phyloP scores from a whole-genome alignment of 805 yeast species.

The Sugiyamaella mastotermitis region DNA sequence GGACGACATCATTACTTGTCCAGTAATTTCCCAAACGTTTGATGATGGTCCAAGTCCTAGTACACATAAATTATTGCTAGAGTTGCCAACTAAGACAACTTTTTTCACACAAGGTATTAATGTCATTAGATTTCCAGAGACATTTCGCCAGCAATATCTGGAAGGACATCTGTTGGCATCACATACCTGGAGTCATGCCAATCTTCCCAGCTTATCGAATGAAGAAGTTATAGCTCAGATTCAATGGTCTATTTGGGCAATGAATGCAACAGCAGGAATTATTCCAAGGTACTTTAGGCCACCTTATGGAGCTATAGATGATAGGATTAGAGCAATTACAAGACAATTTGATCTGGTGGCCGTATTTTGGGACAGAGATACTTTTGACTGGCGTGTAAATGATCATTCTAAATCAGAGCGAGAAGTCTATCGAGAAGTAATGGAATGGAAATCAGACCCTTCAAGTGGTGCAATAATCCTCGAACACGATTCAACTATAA shows the following conservation, averaged over 20 bases:
- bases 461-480: conserved; percentile 56
- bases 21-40: conserved; percentile 74
- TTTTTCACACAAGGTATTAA: conserved; percentile 84
- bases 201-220: conserved; percentile 69
- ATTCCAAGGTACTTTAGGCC: conserved; percentile 93
- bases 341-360: conserved; percentile 82
- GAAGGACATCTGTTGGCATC: conserved; percentile 77
- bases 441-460: conserved; percentile 40
- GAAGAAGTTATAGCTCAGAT: conserved; percentile 83
- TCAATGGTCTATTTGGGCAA: conserved; percentile 96
- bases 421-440: conserved; percentile 52
- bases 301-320: conserved; percentile 93
- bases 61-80: conserved; percentile 53
- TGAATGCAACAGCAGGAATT: conserved; percentile 88
- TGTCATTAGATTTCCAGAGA: conserved; percentile 68
- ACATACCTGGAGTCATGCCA: conserved; percentile 92
- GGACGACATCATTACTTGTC: conserved; percentile 76
- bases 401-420: conserved; percentile 44
- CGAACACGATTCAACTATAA: conserved; percentile 73
- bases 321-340: conserved; percentile 72
- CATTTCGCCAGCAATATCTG: conserved; percentile 49
- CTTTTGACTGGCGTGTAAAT: conserved; percentile 82
- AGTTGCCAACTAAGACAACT: conserved; percentile 55
- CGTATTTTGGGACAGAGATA: conserved; percentile 87
- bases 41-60: conserved; percentile 90